Percentiles rank a stretch among this genome's conserved stretches.
Evolutionary conservation across 495 filamentous ascomycete species (phyloP).

Genomic region (Wilcoxina mikolae): DNA sequence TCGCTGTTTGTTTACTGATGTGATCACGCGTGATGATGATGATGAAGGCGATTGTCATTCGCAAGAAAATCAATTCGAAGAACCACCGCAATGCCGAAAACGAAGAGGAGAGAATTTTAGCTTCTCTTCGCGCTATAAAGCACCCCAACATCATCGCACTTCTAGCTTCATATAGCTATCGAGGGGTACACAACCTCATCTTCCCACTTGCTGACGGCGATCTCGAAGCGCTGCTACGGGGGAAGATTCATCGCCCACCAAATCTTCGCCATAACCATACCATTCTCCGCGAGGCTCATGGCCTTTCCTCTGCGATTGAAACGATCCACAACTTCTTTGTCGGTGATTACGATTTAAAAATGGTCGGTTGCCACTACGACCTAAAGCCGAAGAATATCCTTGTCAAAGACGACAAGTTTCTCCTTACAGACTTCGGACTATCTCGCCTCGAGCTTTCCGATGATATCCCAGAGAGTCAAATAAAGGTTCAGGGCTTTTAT

Average conservation of each 20-base stretch:
- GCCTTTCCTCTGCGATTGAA: too few species aligned
- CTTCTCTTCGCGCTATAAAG: background rate
- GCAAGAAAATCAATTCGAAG: background rate
- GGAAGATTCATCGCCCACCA: too few species aligned
- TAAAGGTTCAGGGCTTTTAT: background rate
- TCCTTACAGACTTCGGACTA: too few species aligned
- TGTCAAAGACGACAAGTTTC: too few species aligned
- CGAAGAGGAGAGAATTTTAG: background rate
- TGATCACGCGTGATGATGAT: too few species aligned
- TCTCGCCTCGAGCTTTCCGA: slow-evolving; percentile 6
- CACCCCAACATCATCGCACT: slow-evolving; percentile 19
- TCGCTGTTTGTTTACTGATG: background rate
- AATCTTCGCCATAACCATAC: too few species aligned
- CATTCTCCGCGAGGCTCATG: too few species aligned
- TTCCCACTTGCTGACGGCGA: slow-evolving; percentile 19
- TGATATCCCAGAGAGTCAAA: background rate
- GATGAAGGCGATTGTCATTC: background rate
- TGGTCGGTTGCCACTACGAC: too few species aligned
- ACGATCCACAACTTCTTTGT: too few species aligned
- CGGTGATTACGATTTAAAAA: too few species aligned
- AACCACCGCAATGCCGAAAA: background rate
- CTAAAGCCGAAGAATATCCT: too few species aligned
- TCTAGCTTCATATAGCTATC: slow-evolving; percentile 13
- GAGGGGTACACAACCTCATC: slow-evolving; percentile 12
- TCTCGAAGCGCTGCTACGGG: too few species aligned